Conservation (phyloP, 768 basidiomycete genomes). For the Boletus pseudopeckii region DNA sequence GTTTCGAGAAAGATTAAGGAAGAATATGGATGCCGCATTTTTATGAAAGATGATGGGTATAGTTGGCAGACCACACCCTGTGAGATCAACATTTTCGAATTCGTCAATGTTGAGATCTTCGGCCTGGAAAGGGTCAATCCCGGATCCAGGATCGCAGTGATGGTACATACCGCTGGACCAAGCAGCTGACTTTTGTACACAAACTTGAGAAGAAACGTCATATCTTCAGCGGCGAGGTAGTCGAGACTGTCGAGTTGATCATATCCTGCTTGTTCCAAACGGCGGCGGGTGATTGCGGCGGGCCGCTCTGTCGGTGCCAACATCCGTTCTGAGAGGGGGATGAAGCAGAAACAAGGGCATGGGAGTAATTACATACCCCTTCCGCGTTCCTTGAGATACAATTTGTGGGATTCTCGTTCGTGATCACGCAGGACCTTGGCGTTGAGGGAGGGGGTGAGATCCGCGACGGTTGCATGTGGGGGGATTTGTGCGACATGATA, state of each 20-base stretch:
- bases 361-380: conserved; percentile 46
- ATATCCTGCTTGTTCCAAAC: conserved; percentile 88
- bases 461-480: conserved; percentile 62
- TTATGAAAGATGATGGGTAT: conserved; percentile 86
- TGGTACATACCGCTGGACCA: conserved; percentile 52
- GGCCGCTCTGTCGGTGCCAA: conserved; percentile 80
- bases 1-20: conserved; percentile 87
- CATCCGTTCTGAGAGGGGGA: conserved; percentile 62
- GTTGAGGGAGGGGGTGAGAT: conserved; percentile 60
- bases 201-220: conserved; percentile 85
- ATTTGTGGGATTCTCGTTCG: conserved; percentile 57
- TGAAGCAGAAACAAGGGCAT: neutral
- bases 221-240: conserved; percentile 69
- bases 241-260: conserved; percentile 76
- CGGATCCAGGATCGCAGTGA: neutral
- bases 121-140: conserved; percentile 43
- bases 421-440: conserved; percentile 49
- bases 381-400: conserved; percentile 75
- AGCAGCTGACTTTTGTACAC: conserved; percentile 80
- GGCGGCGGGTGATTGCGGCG: conserved; percentile 75
- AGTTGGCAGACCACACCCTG: conserved; percentile 74
- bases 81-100: conserved; percentile 80
- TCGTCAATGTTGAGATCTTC: conserved; percentile 69
- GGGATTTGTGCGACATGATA: conserved; percentile 69
- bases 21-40: conserved; percentile 79